Base-by-base conservation (phyloP, 1,284 basidiomycete genomes). In the Phenoliferia sp. region DNA sequence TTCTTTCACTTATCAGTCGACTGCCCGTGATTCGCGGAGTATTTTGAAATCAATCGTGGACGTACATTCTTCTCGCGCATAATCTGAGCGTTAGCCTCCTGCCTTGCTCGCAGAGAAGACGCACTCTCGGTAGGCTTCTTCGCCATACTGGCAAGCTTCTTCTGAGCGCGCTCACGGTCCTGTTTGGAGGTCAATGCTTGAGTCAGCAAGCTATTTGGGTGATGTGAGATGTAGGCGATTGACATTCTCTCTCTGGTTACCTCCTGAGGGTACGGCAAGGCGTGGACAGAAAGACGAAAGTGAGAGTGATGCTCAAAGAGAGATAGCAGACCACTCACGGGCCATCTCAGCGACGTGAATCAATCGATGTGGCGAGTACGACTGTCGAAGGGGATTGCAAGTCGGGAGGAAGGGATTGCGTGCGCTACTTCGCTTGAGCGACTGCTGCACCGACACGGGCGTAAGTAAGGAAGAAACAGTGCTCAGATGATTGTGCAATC, bases 231-330 rank as follows among this genome's bases (percentile, higher is more conserved):
- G 34, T n/a, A n/a, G n/a, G n/a, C n/a, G 6, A 55, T 54, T 31
- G 4, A 61, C 69, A 33, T 61, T 50, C 34, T 69, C 70, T 2
- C 70, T 63, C 64, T 71, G 70, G 54, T 71, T 71, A 12, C 70
- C 70, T 16, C 66, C 68, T 67, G 61, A 6, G 33, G 1, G 26
- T 5, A 32, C 2, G 0, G 19, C 31, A 29, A 32, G 59, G 2
- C 17, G 48, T 2, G 4, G 5, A 19, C 28, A 3, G 9, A 4
- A 1, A 39, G n/a, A 12, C 34, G 31, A 19, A n/a, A 2, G 63
- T 19, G 31, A 16, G 61, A 7, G 39, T 9, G 15, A 29, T 2
- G 3, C 6, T 5, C 7, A 48, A 44, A 3, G 9, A 48, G 36
- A n/a, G n/a, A n/a, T n/a, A n/a, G n/a, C n/a, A n/a, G n/a, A n/a